phyloP scores from a whole-genome alignment of 2,329 filamentous ascomycete genomes.

The Pseudocercospora musae region DNA sequence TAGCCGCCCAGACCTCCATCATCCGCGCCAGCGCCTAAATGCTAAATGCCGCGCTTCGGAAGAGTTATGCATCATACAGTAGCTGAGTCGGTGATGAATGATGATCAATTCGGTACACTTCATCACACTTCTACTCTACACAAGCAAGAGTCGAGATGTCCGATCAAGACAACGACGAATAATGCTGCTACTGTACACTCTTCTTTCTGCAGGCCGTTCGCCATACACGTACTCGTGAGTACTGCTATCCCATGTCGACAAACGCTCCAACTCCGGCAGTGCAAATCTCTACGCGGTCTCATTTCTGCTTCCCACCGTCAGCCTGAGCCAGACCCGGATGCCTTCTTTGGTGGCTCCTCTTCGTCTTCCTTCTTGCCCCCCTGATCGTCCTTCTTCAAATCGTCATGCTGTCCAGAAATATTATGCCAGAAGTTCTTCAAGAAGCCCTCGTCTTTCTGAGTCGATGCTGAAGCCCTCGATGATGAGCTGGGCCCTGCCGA shows the following conservation, averaged over 20 bases:
- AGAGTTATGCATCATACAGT: neutral
- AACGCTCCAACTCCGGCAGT: conserved; percentile 3
- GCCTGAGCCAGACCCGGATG: conserved; percentile 34
- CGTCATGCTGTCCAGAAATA: conserved; percentile 67
- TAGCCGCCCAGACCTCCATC: neutral
- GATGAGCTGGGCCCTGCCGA: conserved; percentile 47
- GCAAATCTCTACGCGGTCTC: neutral
- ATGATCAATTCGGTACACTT: neutral
- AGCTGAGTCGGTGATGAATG: neutral
- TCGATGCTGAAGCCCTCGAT: conserved; percentile 14
- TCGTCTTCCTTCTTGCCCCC: conserved; percentile 22
- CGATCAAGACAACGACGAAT: conserved; percentile 16
- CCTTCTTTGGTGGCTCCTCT: conserved; percentile 38
- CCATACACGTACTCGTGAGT: neutral
- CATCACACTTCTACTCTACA: neutral
- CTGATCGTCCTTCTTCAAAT: conserved; percentile 16
- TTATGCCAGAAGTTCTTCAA: conserved; percentile 92
- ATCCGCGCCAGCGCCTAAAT: neutral
- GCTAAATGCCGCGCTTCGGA: neutral
- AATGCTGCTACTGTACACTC: conserved; percentile 14
- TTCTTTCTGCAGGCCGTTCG: neutral
- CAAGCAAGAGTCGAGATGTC: conserved; percentile 15
- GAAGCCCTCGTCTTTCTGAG: conserved; percentile 74
- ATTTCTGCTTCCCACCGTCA: neutral
- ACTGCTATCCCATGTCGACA: neutral